A percentile compares a stretch with the other conserved stretches of the same genome.
phyloP scores from a whole-genome alignment of 106 monocot genomes.

The Acorus gramineus region DNA sequence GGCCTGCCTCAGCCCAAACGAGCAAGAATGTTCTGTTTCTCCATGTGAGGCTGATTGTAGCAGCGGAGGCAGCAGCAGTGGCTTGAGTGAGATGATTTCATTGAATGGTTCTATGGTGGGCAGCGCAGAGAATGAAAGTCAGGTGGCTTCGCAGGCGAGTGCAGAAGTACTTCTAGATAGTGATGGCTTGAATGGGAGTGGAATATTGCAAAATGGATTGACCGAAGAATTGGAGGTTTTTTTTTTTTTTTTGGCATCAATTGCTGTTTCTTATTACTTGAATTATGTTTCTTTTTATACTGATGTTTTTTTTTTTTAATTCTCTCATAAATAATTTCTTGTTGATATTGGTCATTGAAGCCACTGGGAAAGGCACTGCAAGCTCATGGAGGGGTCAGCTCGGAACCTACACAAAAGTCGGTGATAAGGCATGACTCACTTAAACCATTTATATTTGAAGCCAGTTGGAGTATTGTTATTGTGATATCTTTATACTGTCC shows the following conservation, averaged over 20 bases:
- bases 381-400: conserved; percentile 11
- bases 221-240: conserved; percentile 22
- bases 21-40: too few species aligned
- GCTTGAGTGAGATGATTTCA: too few species aligned
- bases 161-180: background rate
- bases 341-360: conserved; percentile 11
- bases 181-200: conserved; percentile 3
- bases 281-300: background rate
- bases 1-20: too few species aligned
- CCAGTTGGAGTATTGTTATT: background rate
- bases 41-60: too few species aligned
- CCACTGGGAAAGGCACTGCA: conserved; percentile 10
- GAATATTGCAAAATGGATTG: conserved; percentile 8
- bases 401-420: conserved; percentile 11
- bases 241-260: conserved; percentile 1
- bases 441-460: background rate
- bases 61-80: too few species aligned
- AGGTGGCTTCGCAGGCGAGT: background rate
- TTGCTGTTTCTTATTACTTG: background rate
- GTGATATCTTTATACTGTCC: conserved; percentile 2
- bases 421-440: conserved; percentile 20
- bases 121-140: conserved; percentile 1
- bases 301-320: background rate
- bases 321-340: conserved; percentile 1
- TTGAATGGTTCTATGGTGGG: too few species aligned